Conservation (phyloP, 2,329 filamentous ascomycete genomes). For the Fusarium floridanum region DNA sequence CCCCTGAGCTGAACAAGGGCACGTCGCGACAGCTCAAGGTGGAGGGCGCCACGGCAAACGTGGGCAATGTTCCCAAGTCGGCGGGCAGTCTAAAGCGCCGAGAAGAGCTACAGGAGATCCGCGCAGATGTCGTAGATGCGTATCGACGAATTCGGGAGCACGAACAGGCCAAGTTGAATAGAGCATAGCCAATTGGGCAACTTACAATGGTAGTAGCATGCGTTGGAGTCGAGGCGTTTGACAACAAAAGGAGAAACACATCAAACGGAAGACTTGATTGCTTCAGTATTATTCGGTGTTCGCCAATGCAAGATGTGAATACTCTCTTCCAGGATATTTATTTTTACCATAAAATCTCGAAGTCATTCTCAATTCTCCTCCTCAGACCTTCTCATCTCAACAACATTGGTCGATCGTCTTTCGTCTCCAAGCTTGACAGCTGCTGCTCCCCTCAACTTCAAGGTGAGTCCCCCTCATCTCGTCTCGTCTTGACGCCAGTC, state of each 20-base stretch:
- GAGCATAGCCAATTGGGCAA: constrained; percentile 11
- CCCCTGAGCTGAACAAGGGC: constrained; percentile 75
- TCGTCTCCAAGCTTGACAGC: neutral
- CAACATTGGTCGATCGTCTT: neutral
- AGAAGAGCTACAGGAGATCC: constrained; percentile 54
- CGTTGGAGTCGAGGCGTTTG: neutral
- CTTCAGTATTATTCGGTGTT: neutral
- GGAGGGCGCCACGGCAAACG: constrained; percentile 51
- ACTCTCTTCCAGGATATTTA: neutral
- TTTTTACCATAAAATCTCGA: neutral
- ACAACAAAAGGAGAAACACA: neutral
- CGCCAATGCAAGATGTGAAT: neutral
- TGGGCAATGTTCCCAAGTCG: constrained; percentile 54
- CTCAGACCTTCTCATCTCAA: neutral
- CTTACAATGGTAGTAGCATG: constrained; percentile 13
- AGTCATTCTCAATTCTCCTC: neutral
- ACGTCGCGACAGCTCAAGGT: constrained; percentile 51
- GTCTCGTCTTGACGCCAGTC: no score
- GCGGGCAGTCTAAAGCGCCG: constrained; percentile 56
- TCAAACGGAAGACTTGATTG: neutral
- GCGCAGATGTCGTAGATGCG: constrained; percentile 54
- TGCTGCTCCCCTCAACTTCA: neutral
- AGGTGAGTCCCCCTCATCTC: neutral
- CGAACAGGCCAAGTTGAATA: constrained; percentile 52
- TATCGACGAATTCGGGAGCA: constrained; percentile 55